Conservation (phyloP, 2,329 filamentous ascomycete genomes). For the Acephala macrosclerotiorum region DNA sequence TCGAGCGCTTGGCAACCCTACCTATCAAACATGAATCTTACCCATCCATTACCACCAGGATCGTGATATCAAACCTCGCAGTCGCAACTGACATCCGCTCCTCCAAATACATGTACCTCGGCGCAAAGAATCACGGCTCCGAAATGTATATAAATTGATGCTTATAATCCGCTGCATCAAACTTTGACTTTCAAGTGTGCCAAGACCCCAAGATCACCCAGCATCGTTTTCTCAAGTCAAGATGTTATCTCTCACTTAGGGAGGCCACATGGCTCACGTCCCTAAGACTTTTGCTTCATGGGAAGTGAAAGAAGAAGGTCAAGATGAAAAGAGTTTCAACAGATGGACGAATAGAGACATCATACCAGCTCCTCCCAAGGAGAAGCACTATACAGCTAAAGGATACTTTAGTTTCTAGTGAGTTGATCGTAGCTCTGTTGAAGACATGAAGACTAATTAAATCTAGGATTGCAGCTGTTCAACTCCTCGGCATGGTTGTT, state of each 20-base stretch:
- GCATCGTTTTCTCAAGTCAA: not conserved
- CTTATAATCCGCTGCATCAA: not conserved
- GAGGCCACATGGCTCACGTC: constrained; percentile 10
- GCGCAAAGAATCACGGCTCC: not conserved
- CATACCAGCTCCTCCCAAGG: constrained; percentile 26
- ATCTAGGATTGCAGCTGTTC: constrained; percentile 14
- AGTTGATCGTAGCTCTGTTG: constrained; percentile 2
- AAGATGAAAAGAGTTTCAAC: constrained; percentile 19
- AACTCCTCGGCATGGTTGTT: constrained; percentile 29
- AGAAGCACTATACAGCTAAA: constrained; percentile 29
- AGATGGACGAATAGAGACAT: constrained; percentile 37
- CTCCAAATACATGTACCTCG: too few species aligned
- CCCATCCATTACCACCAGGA: not conserved
- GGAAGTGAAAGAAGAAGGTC: constrained; percentile 19
- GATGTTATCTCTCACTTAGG: constrained; percentile 7
- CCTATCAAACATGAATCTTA: not conserved
- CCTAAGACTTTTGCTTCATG: constrained; percentile 16
- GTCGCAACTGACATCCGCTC: not conserved
- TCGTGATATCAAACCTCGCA: not conserved
- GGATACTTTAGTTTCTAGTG: constrained; percentile 18
- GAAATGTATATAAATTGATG: not conserved
- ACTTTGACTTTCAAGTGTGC: not conserved
- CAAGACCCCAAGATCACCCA: not conserved
- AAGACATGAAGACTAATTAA: constrained; percentile 14
- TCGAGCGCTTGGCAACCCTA: not conserved